Evolutionary conservation across 23 red algal genomes (phyloP), one percentile per base, ranked within the genome.

Genomic region (Gracilaria vermiculophylla): DNA sequence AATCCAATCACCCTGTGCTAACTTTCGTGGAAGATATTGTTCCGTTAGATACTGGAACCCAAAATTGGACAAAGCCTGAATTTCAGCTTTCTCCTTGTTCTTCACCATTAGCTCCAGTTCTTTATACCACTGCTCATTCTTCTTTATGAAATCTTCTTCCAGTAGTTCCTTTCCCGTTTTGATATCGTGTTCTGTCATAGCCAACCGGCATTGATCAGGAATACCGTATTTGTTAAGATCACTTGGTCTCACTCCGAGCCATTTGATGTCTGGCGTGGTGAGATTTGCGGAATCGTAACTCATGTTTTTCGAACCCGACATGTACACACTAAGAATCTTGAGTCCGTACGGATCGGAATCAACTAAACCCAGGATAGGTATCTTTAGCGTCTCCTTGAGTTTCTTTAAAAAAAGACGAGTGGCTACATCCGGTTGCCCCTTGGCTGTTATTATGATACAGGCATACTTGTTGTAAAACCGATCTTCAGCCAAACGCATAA

Each of bases 61-160:
- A 90, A 97, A 97, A 78, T 66, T 88, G 16, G 85, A 90, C 33
- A 97, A 64, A 40, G 90, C 95, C 81, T 97, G 95, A 61, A 97
- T 97, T 71, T 97, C 95, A 21, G 95, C 89, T 65, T 97, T 97
- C 69, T 97, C 95, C 42, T 91, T 97, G 0, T 87, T 88, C 27
- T 97, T 97, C 69, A 97, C 95, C 95, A 97, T 97, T 62, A 94
- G 27, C 73, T 93, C 90, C 1, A 97, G 86, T 66, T 97, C 95
- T 16, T 77, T 75, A 25, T 81, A 80, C 95, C 95, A 97, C 6
- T 80, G 90, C 7, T 78, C 71, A 53, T 94, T 97, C 83, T 94
- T 97, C 42, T 69, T 87, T 53, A 97, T 97, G 57, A 97, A 97
- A 11, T 97, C 95, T 65, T 97, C 95, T 62, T 97, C 67, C 62